Conservation (phyloP, 2,329 filamentous ascomycete species). For the Colletotrichum ledebouriae region DNA sequence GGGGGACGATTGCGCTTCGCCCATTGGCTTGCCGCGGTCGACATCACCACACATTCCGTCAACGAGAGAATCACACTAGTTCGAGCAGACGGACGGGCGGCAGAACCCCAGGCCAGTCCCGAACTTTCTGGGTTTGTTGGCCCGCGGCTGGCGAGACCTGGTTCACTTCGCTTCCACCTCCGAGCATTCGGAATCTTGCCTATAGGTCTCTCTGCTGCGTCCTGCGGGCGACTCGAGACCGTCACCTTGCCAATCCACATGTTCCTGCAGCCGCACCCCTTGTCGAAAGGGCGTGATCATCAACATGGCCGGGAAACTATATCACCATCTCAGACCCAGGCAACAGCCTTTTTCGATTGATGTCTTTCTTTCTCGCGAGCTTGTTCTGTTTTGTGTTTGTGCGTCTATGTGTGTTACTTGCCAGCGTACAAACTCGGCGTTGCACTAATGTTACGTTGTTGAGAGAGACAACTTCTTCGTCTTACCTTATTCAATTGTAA, state of each 20-base stretch:
- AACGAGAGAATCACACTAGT: not conserved
- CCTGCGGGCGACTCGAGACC: slow-evolving; percentile 29
- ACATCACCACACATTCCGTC: slow-evolving; percentile 40
- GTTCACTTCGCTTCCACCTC: slow-evolving; percentile 7
- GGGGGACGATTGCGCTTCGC: not conserved
- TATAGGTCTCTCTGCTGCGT: slow-evolving; percentile 15
- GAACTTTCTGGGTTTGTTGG: not conserved
- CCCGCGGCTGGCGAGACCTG: slow-evolving; percentile 17
- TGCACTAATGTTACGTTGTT: slow-evolving; percentile 24
- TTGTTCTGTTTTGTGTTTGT: slow-evolving; percentile 12
- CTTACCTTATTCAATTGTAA: slow-evolving; percentile 25
- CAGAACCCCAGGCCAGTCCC: slow-evolving; percentile 27
- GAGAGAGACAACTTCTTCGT: slow-evolving; percentile 12
- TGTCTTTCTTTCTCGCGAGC: not conserved
- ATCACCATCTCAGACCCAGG: slow-evolving; percentile 22
- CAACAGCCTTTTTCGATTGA: not conserved
- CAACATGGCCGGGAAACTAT: slow-evolving; percentile 20
- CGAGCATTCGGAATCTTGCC: slow-evolving; percentile 29
- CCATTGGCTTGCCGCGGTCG: slow-evolving; percentile 15
- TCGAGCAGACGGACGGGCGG: slow-evolving; percentile 20
- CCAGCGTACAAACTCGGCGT: slow-evolving; percentile 8
- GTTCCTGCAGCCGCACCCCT: slow-evolving; percentile 35
- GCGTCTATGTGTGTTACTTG: slow-evolving; percentile 11
- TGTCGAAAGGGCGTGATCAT: slow-evolving; percentile 24
- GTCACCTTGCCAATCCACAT: slow-evolving; percentile 29